These are phyloP conservation scores for Kwoniella europaea DNA, from an alignment of 768 basidiomycete genomes.

Conservation along the genomic window DNA sequence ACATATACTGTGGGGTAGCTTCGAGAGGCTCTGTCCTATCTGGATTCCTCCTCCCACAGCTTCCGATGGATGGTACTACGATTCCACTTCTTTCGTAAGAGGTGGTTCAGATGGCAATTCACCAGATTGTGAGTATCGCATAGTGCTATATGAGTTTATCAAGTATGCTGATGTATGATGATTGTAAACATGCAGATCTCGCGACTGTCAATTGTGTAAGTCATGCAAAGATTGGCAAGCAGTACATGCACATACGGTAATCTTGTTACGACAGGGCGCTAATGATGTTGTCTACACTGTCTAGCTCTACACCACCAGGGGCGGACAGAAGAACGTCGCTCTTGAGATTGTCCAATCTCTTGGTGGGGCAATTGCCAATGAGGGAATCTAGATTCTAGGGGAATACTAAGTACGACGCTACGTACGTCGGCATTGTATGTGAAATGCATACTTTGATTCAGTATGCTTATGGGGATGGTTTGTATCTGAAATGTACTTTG, in stretches of 20 bases:
- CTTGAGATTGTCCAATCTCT: slow-evolving; percentile 14
- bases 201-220: slow-evolving; percentile 16
- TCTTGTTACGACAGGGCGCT: not conserved
- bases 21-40: slow-evolving; percentile 12
- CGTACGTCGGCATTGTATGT: too few relatives aligned
- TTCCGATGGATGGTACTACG: slow-evolving; percentile 14
- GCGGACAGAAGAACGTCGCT: slow-evolving; percentile 14
- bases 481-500: too few relatives aligned
- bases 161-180: not conserved
- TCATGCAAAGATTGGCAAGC: not conserved
- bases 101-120: slow-evolving; percentile 18
- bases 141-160: too few relatives aligned
- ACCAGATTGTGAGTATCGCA: slow-evolving; percentile 10
- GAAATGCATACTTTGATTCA: too few relatives aligned
- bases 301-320: slow-evolving; percentile 13
- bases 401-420: too few relatives aligned
- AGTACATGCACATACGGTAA: too few relatives aligned
- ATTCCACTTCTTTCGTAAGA: slow-evolving; percentile 6
- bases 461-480: too few relatives aligned
- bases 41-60: slow-evolving; percentile 8
- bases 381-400: not conserved
- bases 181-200: slow-evolving; percentile 1
- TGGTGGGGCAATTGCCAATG: slow-evolving; percentile 12
- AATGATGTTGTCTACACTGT: not conserved
- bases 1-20: not conserved